Percentiles rank a stretch among this genome's conserved stretches.
Evolutionary conservation across 1,284 basidiomycete species (phyloP).

Genomic region (Mycena sp.): DNA sequence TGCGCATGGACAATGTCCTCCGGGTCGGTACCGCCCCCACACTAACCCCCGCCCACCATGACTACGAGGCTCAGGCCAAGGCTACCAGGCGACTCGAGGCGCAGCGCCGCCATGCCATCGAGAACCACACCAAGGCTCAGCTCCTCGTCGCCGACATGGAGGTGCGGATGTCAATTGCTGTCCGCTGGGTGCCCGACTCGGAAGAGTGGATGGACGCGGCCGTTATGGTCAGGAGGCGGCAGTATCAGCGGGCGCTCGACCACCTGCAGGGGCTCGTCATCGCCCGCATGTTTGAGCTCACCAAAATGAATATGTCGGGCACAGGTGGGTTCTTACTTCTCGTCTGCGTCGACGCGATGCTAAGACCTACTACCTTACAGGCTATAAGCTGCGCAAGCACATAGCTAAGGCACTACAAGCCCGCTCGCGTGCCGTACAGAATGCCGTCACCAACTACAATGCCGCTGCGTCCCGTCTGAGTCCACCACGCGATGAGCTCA

Average conservation of each 20-base stretch:
- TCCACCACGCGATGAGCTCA: neutral
- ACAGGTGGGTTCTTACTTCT: slow-evolving; percentile 25
- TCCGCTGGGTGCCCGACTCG: slow-evolving; percentile 29
- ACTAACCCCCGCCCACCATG: no score
- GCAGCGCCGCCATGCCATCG: slow-evolving; percentile 29
- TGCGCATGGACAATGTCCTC: no score
- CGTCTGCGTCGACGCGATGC: neutral
- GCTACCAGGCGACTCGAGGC: no score
- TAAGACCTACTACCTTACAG: neutral
- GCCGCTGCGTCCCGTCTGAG: neutral
- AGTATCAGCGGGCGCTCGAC: slow-evolving; percentile 34
- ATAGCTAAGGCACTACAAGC: slow-evolving; percentile 19
- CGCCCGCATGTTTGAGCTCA: slow-evolving; percentile 32
- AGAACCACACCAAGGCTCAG: slow-evolving; percentile 28
- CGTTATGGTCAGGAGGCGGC: slow-evolving; percentile 20
- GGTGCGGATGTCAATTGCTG: slow-evolving; percentile 26
- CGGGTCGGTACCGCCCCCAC: no score
- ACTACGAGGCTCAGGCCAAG: no score
- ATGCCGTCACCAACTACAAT: slow-evolving; percentile 5
- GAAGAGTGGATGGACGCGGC: slow-evolving; percentile 34
- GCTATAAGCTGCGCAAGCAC: slow-evolving; percentile 16
- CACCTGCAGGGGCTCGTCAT: slow-evolving; percentile 34
- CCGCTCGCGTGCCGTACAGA: slow-evolving; percentile 8
- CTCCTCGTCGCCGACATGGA: slow-evolving; percentile 34
- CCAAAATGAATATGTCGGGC: slow-evolving; percentile 32